phyloP scores from a whole-genome alignment of 192 early-diverging fungal species.

The Coemansia sp. region DNA sequence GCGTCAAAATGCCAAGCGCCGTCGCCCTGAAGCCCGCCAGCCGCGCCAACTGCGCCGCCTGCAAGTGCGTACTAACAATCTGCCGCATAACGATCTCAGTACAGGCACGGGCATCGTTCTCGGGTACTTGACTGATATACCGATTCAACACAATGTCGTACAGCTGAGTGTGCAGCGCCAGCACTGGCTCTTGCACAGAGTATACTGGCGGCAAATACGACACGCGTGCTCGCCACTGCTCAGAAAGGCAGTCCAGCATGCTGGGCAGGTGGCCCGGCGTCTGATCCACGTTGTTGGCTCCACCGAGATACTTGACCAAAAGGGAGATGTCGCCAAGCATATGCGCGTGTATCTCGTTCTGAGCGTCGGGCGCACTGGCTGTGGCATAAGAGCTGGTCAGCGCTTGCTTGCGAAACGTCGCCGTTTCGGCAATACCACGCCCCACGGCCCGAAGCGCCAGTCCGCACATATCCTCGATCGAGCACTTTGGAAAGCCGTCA shows the following conservation, averaged over 20 bases:
- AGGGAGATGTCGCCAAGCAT: slow-evolving; percentile 53
- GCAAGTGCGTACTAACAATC: slow-evolving; percentile 32
- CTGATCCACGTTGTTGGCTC: not conserved
- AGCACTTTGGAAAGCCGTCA: not conserved
- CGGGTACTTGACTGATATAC: not conserved
- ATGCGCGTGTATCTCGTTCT: slow-evolving; percentile 41
- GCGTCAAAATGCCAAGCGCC: slow-evolving; percentile 47
- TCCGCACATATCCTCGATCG: slow-evolving; percentile 13
- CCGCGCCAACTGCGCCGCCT: slow-evolving; percentile 52
- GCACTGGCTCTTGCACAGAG: slow-evolving; percentile 48
- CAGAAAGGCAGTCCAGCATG: slow-evolving; percentile 19
- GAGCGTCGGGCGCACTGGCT: not conserved
- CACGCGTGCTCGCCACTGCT: slow-evolving; percentile 43
- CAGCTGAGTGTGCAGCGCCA: slow-evolving; percentile 47
- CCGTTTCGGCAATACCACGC: slow-evolving; percentile 21
- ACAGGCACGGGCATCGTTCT: not conserved
- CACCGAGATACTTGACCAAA: slow-evolving; percentile 18
- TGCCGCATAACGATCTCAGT: slow-evolving; percentile 23
- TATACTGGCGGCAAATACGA: slow-evolving; percentile 36
- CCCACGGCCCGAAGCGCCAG: slow-evolving; percentile 28
- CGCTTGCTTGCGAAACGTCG: slow-evolving; percentile 1
- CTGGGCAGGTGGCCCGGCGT: not conserved
- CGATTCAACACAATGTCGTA: slow-evolving; percentile 31
- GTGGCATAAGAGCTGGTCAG: not conserved
- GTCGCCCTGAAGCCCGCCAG: slow-evolving; percentile 42